A percentile compares a stretch with the other conserved stretches of the same genome.
These are phyloP conservation scores for Candida easanensis DNA, from an alignment of 805 yeast species.

Conservation along the genomic window DNA sequence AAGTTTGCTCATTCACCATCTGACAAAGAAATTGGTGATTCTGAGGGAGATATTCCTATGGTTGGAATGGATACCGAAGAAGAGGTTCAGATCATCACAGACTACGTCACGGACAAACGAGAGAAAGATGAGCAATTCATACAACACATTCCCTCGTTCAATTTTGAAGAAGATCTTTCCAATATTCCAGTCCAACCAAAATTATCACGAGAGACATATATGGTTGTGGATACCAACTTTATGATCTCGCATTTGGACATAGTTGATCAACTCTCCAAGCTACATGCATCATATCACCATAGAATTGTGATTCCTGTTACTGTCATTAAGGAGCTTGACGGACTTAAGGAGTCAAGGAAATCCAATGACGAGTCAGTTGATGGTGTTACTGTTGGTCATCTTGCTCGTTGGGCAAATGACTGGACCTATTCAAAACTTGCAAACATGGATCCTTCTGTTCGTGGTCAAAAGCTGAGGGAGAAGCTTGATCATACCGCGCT, in stretches of 20 bases:
- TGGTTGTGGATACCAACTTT: constrained; percentile 84
- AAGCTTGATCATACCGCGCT: constrained; percentile 39
- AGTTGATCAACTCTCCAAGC: constrained; percentile 47
- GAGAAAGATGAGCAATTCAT: constrained; percentile 2
- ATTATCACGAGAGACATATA: constrained; percentile 31
- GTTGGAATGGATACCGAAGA: constrained; percentile 43
- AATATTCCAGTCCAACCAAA: constrained; percentile 11
- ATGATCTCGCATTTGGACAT: constrained; percentile 63
- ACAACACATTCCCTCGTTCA: not conserved
- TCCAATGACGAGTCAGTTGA: constrained; percentile 12
- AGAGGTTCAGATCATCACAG: constrained; percentile 43
- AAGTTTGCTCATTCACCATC: too few species aligned
- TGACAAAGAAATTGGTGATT: too few species aligned
- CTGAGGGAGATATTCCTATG: constrained; percentile 46
- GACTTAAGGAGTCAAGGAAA: constrained; percentile 52
- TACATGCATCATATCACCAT: constrained; percentile 42
- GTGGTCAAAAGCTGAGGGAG: constrained; percentile 65
- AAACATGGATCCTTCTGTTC: constrained; percentile 43
- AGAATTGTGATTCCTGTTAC: constrained; percentile 64
- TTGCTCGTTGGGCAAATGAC: constrained; percentile 71
- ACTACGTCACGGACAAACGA: constrained; percentile 33
- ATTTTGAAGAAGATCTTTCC: constrained; percentile 1
- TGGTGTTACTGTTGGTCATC: constrained; percentile 42
- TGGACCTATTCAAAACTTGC: constrained; percentile 73
- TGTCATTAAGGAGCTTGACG: constrained; percentile 79